Conservation (phyloP, 2,329 filamentous ascomycete species). For the Bimuria novae-zelandiae region DNA sequence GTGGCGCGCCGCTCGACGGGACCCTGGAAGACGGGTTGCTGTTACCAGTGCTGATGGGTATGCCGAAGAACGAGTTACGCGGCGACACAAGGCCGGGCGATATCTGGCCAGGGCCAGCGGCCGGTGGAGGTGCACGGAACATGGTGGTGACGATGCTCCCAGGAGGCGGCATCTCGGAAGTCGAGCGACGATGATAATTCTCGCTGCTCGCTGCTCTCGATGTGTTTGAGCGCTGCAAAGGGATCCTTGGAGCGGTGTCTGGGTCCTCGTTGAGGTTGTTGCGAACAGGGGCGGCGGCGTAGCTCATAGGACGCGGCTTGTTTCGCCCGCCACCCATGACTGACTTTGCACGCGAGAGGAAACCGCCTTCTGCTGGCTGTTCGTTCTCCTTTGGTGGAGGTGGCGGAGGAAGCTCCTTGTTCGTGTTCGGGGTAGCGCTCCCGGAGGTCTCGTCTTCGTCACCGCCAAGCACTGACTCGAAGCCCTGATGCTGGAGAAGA, state of each 20-base stretch:
- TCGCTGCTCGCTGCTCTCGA: slow-evolving; percentile 32
- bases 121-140: slow-evolving; percentile 70
- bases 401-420: slow-evolving; percentile 85
- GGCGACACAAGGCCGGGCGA: slow-evolving; percentile 50
- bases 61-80: slow-evolving; percentile 47
- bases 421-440: slow-evolving; percentile 55
- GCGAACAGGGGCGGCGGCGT: slow-evolving; percentile 41
- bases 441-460: slow-evolving; percentile 53
- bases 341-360: slow-evolving; percentile 65
- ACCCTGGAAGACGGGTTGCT: slow-evolving; percentile 48
- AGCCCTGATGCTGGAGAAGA: slow-evolving; percentile 90
- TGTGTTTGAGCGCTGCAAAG: slow-evolving; percentile 64
- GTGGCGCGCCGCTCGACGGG: slow-evolving; percentile 41
- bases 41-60: slow-evolving; percentile 49
- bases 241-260: slow-evolving; percentile 75
- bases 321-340: slow-evolving; percentile 49
- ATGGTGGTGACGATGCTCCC: slow-evolving; percentile 84
- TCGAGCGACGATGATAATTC: slow-evolving; percentile 49
- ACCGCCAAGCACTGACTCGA: slow-evolving; percentile 89
- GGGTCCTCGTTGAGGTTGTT: slow-evolving; percentile 60
- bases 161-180: slow-evolving; percentile 54
- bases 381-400: slow-evolving; percentile 62
- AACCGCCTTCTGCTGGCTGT: slow-evolving; percentile 46
- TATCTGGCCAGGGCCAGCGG: slow-evolving; percentile 48
- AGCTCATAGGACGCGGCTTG: slow-evolving; percentile 53